Conservation (phyloP, 345 rosid genomes). For the Clausena lansium region DNA sequence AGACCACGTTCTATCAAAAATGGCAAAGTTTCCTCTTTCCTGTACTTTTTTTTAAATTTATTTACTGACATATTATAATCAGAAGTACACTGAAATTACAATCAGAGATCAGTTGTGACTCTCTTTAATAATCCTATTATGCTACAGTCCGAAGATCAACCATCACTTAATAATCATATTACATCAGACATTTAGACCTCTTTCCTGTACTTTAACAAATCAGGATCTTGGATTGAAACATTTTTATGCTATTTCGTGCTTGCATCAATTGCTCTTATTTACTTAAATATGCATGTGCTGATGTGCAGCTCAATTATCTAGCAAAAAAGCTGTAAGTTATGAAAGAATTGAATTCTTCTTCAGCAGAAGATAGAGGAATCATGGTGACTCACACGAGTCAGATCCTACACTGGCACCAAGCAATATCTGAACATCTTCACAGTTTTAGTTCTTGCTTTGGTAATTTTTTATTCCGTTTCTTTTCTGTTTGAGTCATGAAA, state of each 20-base stretch:
- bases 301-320: conserved; percentile 65
- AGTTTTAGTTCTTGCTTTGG: conserved; percentile 91
- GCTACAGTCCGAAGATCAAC: too few relatives aligned
- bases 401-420: conserved; percentile 59
- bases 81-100: too few relatives aligned
- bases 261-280: neutral
- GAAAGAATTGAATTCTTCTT: conserved; percentile 63
- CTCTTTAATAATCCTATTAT: too few relatives aligned
- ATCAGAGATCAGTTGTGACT: too few relatives aligned
- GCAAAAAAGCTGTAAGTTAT: conserved; percentile 53
- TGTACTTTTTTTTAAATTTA: too few relatives aligned
- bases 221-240: too few relatives aligned
- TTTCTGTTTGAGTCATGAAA: neutral
- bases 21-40: too few relatives aligned
- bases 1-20: too few relatives aligned
- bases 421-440: conserved; percentile 88
- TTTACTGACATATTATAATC: too few relatives aligned
- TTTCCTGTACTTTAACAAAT: too few relatives aligned
- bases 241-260: neutral
- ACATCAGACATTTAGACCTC: too few relatives aligned
- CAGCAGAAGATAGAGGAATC: conserved; percentile 61
- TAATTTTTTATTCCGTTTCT: conserved; percentile 11
- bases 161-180: too few relatives aligned
- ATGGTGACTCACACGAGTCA: conserved; percentile 45
- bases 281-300: neutral